These are phyloP conservation scores for Rhizophagus prolifer DNA, from an alignment of 192 early-diverging fungal species.

Conservation along the genomic window DNA sequence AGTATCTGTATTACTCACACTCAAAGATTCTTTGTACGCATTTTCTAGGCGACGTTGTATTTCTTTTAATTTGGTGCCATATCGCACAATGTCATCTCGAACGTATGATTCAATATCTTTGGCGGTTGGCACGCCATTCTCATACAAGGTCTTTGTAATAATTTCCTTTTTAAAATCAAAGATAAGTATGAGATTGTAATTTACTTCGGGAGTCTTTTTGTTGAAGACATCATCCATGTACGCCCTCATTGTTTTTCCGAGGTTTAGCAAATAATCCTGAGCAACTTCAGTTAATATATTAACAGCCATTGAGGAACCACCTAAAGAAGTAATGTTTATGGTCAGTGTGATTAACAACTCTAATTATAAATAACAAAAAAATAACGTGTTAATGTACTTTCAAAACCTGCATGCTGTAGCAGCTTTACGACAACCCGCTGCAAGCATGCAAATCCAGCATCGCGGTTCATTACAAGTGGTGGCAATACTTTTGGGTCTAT, in stretches of 20 bases:
- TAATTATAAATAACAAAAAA: not conserved
- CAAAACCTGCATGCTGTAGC: slow-evolving; percentile 88
- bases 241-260: slow-evolving; percentile 76
- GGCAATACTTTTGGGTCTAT: slow-evolving; percentile 39
- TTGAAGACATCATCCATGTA: slow-evolving; percentile 77
- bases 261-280: slow-evolving; percentile 76
- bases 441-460: slow-evolving; percentile 58
- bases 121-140: slow-evolving; percentile 74
- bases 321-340: not conserved
- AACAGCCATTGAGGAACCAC: slow-evolving; percentile 46
- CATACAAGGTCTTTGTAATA: slow-evolving; percentile 73
- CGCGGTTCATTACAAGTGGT: slow-evolving; percentile 54
- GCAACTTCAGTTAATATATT: slow-evolving; percentile 76
- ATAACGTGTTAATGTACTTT: slow-evolving; percentile 48
- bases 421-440: slow-evolving; percentile 64
- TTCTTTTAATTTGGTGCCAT: slow-evolving; percentile 70
- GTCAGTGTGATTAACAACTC: slow-evolving; percentile 38
- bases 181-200: not conserved
- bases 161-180: slow-evolving; percentile 61
- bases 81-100: slow-evolving; percentile 74
- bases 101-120: slow-evolving; percentile 76
- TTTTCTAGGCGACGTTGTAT: slow-evolving; percentile 72
- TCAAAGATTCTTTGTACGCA: slow-evolving; percentile 69
- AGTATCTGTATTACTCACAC: slow-evolving; percentile 30
- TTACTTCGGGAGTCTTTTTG: slow-evolving; percentile 74